Conservation (phyloP, 176 grass and related monocot genomes). For the Zizania latifolia region DNA sequence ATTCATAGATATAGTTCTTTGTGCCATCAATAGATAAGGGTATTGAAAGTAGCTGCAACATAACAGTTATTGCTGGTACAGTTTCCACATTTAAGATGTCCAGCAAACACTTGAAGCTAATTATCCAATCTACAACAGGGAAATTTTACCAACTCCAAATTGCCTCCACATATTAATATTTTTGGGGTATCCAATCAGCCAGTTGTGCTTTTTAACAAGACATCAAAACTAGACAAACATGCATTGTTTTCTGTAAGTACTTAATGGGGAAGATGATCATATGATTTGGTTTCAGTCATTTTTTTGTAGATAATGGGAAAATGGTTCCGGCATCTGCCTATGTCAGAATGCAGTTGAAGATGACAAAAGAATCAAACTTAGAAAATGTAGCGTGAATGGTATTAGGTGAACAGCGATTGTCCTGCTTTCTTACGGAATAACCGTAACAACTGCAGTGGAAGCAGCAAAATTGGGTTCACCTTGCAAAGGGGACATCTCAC, state of each 20-base stretch:
- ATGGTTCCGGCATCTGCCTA: no score
- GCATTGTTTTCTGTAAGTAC: background rate
- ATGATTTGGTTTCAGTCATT: no score
- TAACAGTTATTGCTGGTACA: background rate
- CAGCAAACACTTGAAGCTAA: background rate
- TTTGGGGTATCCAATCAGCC: background rate
- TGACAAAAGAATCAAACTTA: background rate
- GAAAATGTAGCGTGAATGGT: background rate
- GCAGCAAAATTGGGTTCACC: conserved; percentile 17
- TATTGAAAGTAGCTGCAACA: background rate
- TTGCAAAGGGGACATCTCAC: conserved; percentile 74
- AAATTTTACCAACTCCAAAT: background rate
- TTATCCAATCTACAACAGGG: background rate
- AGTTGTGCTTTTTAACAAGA: background rate
- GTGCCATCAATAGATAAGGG: background rate
- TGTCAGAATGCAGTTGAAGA: background rate
- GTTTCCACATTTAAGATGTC: background rate
- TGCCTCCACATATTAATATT: background rate
- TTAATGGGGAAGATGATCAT: background rate
- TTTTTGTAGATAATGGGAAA: no score
- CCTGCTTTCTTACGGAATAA: background rate
- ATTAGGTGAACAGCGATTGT: background rate
- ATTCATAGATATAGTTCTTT: background rate
- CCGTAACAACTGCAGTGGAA: background rate
- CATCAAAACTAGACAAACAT: background rate